Percentiles rank a stretch among this genome's conserved stretches.
These are phyloP conservation scores for Eruca vesicaria DNA, from an alignment of 441 rosid genomes.

Conservation along the genomic window DNA sequence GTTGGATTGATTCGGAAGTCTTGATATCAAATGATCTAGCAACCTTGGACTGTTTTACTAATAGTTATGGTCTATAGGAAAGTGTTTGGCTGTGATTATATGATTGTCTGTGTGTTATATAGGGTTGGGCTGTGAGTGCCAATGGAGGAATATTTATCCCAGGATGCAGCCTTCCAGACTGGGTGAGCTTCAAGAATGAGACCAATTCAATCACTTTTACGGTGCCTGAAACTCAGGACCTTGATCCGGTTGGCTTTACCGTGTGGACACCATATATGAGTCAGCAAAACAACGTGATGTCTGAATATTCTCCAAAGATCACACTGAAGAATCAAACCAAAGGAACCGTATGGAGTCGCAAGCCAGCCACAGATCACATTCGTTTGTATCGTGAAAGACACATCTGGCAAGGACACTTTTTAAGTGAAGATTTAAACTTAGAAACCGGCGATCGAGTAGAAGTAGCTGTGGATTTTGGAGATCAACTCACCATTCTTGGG, in stretches of 20 bases:
- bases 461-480: neutral
- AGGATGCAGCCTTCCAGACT: neutral
- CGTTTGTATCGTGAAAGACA: neutral
- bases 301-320: conserved; percentile 5
- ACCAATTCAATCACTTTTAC: neutral
- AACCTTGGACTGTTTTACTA: neutral
- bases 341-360: neutral
- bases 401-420: conserved; percentile 24
- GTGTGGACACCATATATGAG: neutral
- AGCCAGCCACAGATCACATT: conserved; percentile 3
- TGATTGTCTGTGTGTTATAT: neutral
- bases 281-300: neutral
- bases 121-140: conserved; percentile 6
- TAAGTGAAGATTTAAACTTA: neutral
- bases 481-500: no score
- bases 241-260: neutral
- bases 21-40: neutral
- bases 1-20: neutral
- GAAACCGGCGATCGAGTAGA: conserved; percentile 19
- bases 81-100: neutral
- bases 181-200: conserved; percentile 14
- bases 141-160: conserved; percentile 6
- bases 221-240: neutral
- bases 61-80: neutral
- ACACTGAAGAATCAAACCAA: conserved; percentile 6